Evolutionary conservation across 1,284 basidiomycete genomes (phyloP).

Genomic region (Xerocomus minutiporus): DNA sequence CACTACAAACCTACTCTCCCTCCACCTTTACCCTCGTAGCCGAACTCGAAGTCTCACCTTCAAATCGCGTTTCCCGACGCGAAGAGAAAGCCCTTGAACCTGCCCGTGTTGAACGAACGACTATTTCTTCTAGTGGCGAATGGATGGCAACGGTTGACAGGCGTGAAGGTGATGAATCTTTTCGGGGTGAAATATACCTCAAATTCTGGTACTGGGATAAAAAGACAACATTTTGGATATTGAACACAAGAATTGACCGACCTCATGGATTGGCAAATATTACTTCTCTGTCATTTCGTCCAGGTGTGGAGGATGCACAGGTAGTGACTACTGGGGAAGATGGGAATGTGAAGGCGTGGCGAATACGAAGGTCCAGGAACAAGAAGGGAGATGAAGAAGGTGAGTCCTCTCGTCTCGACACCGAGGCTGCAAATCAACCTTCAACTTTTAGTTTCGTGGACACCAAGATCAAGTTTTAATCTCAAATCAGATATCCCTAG

Average conservation of each 20-base stretch:
- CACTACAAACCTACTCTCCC: conserved; percentile 87
- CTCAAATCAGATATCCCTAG: conserved; percentile 68
- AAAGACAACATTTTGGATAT: conserved; percentile 58
- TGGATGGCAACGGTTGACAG: conserved; percentile 95
- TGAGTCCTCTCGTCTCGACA: conserved; percentile 20
- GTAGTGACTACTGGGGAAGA: conserved; percentile 69
- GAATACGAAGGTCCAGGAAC: conserved; percentile 41
- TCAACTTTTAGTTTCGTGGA: conserved; percentile 65
- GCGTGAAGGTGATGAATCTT: conserved; percentile 62
- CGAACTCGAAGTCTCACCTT: conserved; percentile 91
- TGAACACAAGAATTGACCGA: conserved; percentile 85
- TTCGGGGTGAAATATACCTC: conserved; percentile 70
- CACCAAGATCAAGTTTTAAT: conserved; percentile 62
- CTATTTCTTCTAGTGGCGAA: conserved; percentile 63
- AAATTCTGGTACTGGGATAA: conserved; percentile 90
- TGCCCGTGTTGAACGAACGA: conserved; percentile 69
- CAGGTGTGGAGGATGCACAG: conserved; percentile 35
- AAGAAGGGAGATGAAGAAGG: conserved; percentile 50
- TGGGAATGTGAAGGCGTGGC: conserved; percentile 70
- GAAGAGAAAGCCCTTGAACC: conserved; percentile 80
- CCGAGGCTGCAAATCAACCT: conserved; percentile 1
- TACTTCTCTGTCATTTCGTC: conserved; percentile 68
- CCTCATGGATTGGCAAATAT: conserved; percentile 75
- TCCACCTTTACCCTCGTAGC: conserved; percentile 67
- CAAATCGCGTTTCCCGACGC: conserved; percentile 83